Evolutionary conservation across 192 early-diverging fungal genomes (phyloP), one percentile per base, ranked within the genome.

Genomic region (Phycomyces blakesleeanus): DNA sequence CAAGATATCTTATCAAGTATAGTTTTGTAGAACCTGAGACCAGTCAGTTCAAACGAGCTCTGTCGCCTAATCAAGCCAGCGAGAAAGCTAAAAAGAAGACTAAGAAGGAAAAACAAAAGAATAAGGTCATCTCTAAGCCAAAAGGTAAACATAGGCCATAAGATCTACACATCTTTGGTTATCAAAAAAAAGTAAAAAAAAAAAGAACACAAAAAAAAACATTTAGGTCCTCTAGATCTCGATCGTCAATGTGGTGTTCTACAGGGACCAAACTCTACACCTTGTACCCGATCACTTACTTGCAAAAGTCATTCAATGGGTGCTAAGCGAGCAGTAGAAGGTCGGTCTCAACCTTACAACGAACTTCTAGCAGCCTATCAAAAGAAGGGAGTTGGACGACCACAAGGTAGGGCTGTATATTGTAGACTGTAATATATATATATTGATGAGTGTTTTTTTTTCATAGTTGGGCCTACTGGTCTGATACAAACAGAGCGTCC

Each of bases 281-380:
- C 82, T 0, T 98, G 96, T 73, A 78, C 85, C 50, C 89, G 96
- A 44, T 92, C 93, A 47, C 82, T 98, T 14, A 98, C 93, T 26
- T 98, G 96, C 79, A 98, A 98, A 69, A 94, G 92, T 5, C 96
- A 98, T 61, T 87, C 90, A 27, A 92, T 98, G 81, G 87, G 86
- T 1, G 79, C 83, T 41, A 98, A 98, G 70, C 82, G 93, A 34
- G 81, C 80, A 1, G 96, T 98, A 10, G 73, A 74, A 47, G 95
- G 94, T 15, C 82, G 96, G 51, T 91, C 93, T 27, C 80, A 87
- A 69, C 79, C 84, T 18, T 98, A 93, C 69, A 92, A 98, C 63
- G 78, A 82, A 5, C 68, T 96, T 20, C 72, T 94, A 55, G 73
- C 85, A 53, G 81, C 86, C 51, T 87, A 91, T 70, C 82, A 93